phyloP scores from a whole-genome alignment of 352 stramenopile genomes.

The Phytophthora uliginosa region DNA sequence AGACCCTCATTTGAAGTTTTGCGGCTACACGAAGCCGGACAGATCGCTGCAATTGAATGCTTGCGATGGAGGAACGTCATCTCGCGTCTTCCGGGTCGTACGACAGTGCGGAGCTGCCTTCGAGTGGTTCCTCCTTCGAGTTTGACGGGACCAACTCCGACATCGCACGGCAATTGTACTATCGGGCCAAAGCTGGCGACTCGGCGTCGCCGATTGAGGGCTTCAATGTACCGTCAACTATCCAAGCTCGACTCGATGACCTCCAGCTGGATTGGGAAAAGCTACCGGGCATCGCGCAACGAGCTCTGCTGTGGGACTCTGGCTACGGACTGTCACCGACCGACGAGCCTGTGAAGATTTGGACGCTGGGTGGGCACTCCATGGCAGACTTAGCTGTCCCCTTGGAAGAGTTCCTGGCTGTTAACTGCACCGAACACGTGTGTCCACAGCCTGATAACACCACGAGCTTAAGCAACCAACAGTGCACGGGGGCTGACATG shows the following conservation, averaged over 20 bases:
- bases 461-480: slow-evolving; percentile 7
- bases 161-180: slow-evolving; percentile 12
- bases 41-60: not conserved
- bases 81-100: not conserved
- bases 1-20: not conserved
- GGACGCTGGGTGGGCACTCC: not conserved
- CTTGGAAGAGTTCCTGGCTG: not conserved
- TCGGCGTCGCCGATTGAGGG: not conserved
- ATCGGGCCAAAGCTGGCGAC: not conserved
- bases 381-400: slow-evolving; percentile 1
- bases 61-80: not conserved
- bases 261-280: not conserved
- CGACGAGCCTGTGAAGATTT: not conserved
- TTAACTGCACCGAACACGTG: not conserved
- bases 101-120: not conserved
- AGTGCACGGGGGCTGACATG: slow-evolving; percentile 24
- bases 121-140: slow-evolving; percentile 8
- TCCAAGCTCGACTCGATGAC: not conserved
- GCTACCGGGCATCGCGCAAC: slow-evolving; percentile 1
- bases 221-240: not conserved
- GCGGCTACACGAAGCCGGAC: not conserved
- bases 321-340: not conserved
- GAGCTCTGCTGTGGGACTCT: slow-evolving; percentile 1
- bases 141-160: slow-evolving; percentile 38
- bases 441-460: slow-evolving; percentile 19